A percentile compares a stretch with the other conserved stretches of the same genome.
These are phyloP conservation scores for Trichomonas gallinae DNA, from an alignment of 208 protist species.

Conservation along the genomic window DNA sequence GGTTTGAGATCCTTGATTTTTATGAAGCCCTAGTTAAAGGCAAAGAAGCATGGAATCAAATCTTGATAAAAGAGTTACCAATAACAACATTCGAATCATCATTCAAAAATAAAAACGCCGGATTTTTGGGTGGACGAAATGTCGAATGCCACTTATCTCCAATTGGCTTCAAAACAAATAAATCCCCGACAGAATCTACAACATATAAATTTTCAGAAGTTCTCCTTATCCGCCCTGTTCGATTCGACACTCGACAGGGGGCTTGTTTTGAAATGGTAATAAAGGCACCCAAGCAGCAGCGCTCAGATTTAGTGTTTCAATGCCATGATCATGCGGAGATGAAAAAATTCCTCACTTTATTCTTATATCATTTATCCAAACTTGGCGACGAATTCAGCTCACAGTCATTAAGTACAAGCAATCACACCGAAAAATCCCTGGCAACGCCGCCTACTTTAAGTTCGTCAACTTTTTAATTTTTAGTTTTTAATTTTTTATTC, in stretches of 20 bases:
- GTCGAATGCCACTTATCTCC: background rate
- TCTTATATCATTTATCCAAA: background rate
- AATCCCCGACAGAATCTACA: background rate
- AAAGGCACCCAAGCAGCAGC: background rate
- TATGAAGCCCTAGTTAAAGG: background rate
- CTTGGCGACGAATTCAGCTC: background rate
- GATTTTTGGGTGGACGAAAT: background rate
- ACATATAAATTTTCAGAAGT: background rate
- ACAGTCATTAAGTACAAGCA: background rate
- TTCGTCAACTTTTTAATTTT: too few species aligned
- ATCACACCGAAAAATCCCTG: background rate
- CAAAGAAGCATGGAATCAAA: background rate
- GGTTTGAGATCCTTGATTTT: conserved; percentile 12
- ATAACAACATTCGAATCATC: background rate
- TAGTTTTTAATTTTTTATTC: too few species aligned
- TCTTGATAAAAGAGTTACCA: background rate
- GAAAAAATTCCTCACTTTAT: background rate
- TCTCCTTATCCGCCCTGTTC: background rate
- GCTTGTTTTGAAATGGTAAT: background rate
- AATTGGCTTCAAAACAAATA: background rate
- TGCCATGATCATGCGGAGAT: conserved; percentile 19
- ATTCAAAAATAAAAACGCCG: background rate
- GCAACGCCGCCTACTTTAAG: too few species aligned
- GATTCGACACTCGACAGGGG: background rate
- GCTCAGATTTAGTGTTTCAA: background rate